Evolutionary conservation across 169 alveolate genomes (phyloP), one percentile per base, ranked within the genome.

Genomic region (Cryptosporidium parvum): DNA sequence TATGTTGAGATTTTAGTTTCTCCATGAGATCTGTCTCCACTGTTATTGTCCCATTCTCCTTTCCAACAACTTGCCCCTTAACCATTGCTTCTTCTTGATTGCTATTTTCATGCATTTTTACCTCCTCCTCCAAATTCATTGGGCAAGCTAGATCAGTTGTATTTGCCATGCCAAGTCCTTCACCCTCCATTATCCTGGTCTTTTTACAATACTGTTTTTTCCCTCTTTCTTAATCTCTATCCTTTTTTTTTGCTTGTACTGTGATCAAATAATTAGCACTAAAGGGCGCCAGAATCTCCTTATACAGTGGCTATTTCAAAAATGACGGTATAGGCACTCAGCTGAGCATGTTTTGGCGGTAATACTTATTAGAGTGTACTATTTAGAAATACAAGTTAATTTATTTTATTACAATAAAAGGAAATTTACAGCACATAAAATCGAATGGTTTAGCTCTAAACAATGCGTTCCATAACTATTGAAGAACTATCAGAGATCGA

Each of bases 231-330:
- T 31, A 8, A 14, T 35, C 58, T 42, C 62, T 69, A 69, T 45
- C 62, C 48, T 33, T 65, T 14, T 65, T 59, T 56, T 37, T 73
- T 73, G 68, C 86, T 73, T 73, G 86, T 73, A 73, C 26, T 73
- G 70, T 73, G 86, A 73, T 73, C 86, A 73, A 73, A 73, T 73
- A 73, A 73, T 73, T 73, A 73, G 58, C 70, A 56, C 70, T 33
- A 53, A 35, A 31, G 58, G 86, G 86, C 86, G 86, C 86, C 72
- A 73, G 35, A 33, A 53, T 33, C 70, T 73, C 44, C 86, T 70
- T 52, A 23, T 56, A 39, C 29, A 56, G 48, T 73, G 69, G 86
- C 69, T 69, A 69, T 69, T 69, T 69, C 84, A 45, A 69, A 69
- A 69, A 21, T 69, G 84, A 69, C 84, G 84, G 84, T 69, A 69